Percentiles rank a stretch among this genome's conserved stretches.
These are phyloP conservation scores for Yamadazyma buinensis DNA, from an alignment of 1,139 yeast species.

Conservation along the genomic window DNA sequence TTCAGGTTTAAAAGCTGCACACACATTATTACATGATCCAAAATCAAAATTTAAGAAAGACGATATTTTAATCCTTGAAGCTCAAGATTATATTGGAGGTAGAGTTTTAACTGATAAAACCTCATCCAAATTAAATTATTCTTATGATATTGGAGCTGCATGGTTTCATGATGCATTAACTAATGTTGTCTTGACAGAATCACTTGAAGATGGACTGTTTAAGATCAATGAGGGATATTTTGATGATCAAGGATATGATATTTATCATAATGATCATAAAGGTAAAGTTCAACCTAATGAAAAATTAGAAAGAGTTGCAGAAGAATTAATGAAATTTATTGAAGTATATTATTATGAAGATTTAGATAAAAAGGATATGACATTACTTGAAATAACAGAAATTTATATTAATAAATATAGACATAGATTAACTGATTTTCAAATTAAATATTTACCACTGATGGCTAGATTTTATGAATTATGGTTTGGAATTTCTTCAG, in stretches of 20 bases:
- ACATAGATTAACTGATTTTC: conserved; percentile 47
- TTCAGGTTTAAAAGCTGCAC: conserved; percentile 76
- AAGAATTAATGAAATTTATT: conserved; percentile 59
- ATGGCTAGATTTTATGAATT: conserved; percentile 57
- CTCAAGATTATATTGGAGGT: conserved; percentile 51
- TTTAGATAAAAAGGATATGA: conserved; percentile 44
- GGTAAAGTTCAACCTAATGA: conserved; percentile 26
- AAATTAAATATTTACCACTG: conserved; percentile 48
- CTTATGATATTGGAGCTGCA: conserved; percentile 78
- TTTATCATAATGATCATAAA: conserved; percentile 46
- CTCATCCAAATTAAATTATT: conserved; percentile 28
- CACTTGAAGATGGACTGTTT: conserved; percentile 23
- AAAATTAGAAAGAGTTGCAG: conserved; percentile 38
- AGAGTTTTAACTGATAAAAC: conserved; percentile 33
- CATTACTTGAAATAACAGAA: conserved; percentile 46
- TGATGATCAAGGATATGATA: conserved; percentile 44
- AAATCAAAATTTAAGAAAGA: conserved; percentile 26
- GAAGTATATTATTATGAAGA: conserved; percentile 49
- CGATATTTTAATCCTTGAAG: conserved; percentile 45
- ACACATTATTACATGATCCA: conserved; percentile 39
- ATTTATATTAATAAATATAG: conserved; percentile 46
- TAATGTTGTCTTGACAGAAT: conserved; percentile 47
- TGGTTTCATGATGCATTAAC: conserved; percentile 85
- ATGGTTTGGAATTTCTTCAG: conserved; percentile 78
- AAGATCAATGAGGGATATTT: conserved; percentile 39